Conservation (phyloP, 495 filamentous ascomycete genomes). For the Penicillium cosmopolitanum region DNA sequence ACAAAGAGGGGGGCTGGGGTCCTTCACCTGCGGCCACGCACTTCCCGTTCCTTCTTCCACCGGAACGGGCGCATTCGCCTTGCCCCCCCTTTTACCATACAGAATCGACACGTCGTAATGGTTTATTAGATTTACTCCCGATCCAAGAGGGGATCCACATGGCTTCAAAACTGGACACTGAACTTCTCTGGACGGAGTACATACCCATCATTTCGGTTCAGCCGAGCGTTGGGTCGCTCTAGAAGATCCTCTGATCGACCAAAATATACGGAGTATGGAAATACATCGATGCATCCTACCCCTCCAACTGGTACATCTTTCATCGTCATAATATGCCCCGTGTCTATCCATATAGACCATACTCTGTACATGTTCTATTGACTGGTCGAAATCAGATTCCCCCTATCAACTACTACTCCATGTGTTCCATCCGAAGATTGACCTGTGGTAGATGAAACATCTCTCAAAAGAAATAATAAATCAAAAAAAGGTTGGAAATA, state of each 20-base stretch:
- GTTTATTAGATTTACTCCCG: constrained; percentile 18
- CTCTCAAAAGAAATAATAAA: not conserved
- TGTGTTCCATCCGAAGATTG: too few relatives aligned
- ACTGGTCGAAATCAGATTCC: not conserved
- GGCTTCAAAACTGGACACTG: constrained; percentile 28
- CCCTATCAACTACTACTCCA: too few relatives aligned
- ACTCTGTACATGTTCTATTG: not conserved
- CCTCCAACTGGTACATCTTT: not conserved
- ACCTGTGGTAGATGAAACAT: not conserved
- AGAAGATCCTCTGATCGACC: constrained; percentile 5
- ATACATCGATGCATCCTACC: not conserved
- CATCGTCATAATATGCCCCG: too few relatives aligned
- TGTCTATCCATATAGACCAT: not conserved
- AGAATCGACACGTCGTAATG: constrained; percentile 35
- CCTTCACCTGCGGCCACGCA: constrained; percentile 29
- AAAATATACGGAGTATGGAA: not conserved
- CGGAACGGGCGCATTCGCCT: not conserved
- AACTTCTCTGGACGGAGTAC: constrained; percentile 53
- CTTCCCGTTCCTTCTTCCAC: constrained; percentile 28
- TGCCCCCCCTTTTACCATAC: constrained; percentile 25
- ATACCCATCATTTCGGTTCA: constrained; percentile 44
- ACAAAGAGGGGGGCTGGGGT: too few relatives aligned
- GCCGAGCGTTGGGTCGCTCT: constrained; percentile 20
- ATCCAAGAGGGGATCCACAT: constrained; percentile 21
- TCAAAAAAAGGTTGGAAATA: constrained; percentile 3